phyloP scores from a whole-genome alignment of 208 protist genomes.

The Tritrichomonas foetus region DNA sequence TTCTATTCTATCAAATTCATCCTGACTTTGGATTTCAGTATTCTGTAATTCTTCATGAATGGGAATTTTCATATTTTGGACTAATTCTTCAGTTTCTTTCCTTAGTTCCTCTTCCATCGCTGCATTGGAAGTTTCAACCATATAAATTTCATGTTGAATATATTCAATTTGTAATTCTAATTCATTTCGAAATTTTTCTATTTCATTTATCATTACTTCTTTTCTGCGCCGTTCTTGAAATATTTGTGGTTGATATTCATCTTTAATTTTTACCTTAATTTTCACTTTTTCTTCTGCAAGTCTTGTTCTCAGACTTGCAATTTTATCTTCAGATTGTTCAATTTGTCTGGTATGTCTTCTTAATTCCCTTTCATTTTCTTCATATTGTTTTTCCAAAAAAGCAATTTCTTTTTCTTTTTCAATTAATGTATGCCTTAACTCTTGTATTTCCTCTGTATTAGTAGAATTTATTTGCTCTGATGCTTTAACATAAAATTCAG shows the following conservation, averaged over 20 bases:
- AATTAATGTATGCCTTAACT: not conserved
- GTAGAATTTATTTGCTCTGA: not conserved
- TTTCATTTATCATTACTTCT: not conserved
- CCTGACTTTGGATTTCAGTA: not conserved
- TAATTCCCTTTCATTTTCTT: not conserved
- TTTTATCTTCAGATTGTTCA: not conserved
- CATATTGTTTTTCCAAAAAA: not conserved
- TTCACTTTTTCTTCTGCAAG: not conserved
- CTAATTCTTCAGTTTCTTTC: not conserved
- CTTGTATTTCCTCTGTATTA: not conserved
- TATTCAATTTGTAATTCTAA: not conserved
- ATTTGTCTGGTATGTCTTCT: not conserved
- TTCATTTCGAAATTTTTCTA: not conserved
- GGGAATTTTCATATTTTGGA: not conserved
- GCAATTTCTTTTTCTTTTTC: not conserved
- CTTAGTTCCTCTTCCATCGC: not conserved
- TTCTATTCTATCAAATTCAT: not conserved
- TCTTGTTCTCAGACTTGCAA: not conserved
- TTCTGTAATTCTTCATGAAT: not conserved
- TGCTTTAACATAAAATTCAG: not conserved
- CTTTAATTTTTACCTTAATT: not conserved
- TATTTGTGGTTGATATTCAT: not conserved
- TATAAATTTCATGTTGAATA: not conserved
- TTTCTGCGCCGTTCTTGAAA: not conserved
- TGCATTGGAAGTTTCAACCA: not conserved